Percentiles rank a stretch among this genome's conserved stretches.
Conservation (phyloP, 176 grass and related monocot species). For the Echinochloa phyllopogon region DNA sequence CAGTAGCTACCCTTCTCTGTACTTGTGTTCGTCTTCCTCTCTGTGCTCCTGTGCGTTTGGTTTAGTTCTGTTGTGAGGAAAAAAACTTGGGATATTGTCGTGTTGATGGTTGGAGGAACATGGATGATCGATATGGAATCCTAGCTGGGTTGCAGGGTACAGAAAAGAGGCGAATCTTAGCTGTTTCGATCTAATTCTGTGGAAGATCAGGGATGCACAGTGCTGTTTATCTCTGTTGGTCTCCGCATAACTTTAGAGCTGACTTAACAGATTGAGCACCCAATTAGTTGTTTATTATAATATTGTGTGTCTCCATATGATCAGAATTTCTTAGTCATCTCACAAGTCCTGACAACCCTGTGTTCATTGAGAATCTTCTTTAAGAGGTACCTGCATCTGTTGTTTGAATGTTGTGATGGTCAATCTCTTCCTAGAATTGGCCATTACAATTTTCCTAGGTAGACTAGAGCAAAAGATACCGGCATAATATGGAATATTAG, state of each 20-base stretch:
- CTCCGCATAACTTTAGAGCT: not conserved
- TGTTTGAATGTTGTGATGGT: too few relatives aligned
- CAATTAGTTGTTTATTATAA: not conserved
- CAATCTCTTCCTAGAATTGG: too few relatives aligned
- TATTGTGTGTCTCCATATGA: not conserved
- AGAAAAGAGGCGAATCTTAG: too few relatives aligned
- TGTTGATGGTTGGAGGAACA: not conserved
- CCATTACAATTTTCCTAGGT: too few relatives aligned
- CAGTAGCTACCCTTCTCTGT: not conserved
- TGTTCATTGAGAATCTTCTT: too few relatives aligned
- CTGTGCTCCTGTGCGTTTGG: not conserved
- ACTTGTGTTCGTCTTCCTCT: conserved; percentile 13
- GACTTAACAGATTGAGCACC: not conserved
- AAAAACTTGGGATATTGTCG: not conserved
- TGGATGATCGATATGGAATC: not conserved
- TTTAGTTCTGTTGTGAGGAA: not conserved
- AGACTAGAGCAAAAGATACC: too few relatives aligned
- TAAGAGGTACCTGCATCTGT: too few relatives aligned
- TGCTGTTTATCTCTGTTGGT: not conserved
- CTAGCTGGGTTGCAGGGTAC: not conserved
- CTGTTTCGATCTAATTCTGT: not conserved
- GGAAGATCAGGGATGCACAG: not conserved
- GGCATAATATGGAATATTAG: too few relatives aligned
- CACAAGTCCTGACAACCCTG: too few relatives aligned
- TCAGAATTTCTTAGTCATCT: too few relatives aligned